Conservation (phyloP, 768 basidiomycete genomes). For the Peribolospora kevripleyi region DNA sequence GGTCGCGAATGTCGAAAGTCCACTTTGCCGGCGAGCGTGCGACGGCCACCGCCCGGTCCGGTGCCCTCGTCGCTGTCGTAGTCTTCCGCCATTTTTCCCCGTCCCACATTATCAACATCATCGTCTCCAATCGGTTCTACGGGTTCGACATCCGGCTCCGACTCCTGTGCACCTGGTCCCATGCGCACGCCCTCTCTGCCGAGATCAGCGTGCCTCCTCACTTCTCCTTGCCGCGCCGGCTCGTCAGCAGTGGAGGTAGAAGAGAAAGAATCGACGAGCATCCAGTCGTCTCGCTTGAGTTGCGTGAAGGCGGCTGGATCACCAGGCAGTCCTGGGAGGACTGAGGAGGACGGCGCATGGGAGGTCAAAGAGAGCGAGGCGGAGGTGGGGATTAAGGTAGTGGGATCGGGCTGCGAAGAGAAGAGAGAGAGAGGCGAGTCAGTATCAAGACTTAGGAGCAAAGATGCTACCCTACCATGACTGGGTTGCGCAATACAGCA, state of each 20-base stretch:
- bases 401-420: constrained; percentile 27
- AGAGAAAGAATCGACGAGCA: constrained; percentile 29
- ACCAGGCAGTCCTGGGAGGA: constrained; percentile 29
- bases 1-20: background rate
- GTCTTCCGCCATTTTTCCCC: constrained; percentile 16
- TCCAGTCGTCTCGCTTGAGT: constrained; percentile 62
- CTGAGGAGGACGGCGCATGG: constrained; percentile 27
- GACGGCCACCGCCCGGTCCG: background rate
- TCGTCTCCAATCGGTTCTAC: constrained; percentile 9
- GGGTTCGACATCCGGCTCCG: background rate
- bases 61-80: constrained; percentile 15
- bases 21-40: background rate
- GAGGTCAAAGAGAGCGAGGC: constrained; percentile 47
- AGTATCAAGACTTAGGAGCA: background rate
- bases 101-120: constrained; percentile 3
- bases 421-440: constrained; percentile 3
- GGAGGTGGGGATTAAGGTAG: constrained; percentile 50
- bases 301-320: constrained; percentile 25
- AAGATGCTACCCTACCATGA: background rate
- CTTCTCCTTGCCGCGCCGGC: constrained; percentile 4
- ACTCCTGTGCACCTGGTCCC: background rate
- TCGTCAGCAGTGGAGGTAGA: background rate
- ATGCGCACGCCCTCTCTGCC: constrained; percentile 5
- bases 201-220: constrained; percentile 7
- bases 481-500: constrained; percentile 13